Evolutionary conservation across 1,139 yeast species (phyloP), one percentile per base, ranked within the genome.

Genomic region (Arxiozyma heterogenica): DNA sequence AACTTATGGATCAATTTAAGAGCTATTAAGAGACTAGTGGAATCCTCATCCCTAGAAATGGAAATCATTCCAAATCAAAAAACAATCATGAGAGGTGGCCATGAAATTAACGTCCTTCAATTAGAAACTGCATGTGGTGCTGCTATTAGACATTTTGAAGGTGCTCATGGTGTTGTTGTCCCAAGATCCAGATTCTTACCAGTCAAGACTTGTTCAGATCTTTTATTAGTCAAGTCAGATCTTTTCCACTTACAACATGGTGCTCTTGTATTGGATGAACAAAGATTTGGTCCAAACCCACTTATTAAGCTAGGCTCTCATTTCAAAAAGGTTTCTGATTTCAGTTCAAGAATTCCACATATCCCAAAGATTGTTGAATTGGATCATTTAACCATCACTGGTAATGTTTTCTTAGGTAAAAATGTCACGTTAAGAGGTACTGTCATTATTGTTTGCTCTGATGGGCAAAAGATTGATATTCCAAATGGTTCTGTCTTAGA

Each of bases 41-140:
- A 91, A 71, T 76, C 81, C 58, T 86, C 89, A 70, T 83, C 87
- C 59, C 81, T 94, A 64, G 82, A 86, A 69, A 82, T 88, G 75
- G 98, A 93, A 75, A 93, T 93, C 70, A 93, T 93, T 73, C 98
- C 98, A 68, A 93, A 93, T 75, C 81, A 79, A 67, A 93, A 93
- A 76, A 76, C 94, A 53, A 84, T 93, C 69, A 78, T 83, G 54
- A 73, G 75, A 61, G 78, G 80, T 61, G 96, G 95, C 56, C 81
- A 82, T 60, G 96, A 90, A 59, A 79, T 86, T 64, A 84, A 86
- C 66, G 97, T 93, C 52, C 76, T 93, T 67, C 98, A 93, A 76
- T 82, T 93, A 69, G 98, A 93, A 77, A 93, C 98, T 52, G 98
- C 98, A 30, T 96, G 90, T 62, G 98, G 98, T 77, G 98, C 98